Conservation (phyloP, 2,329 filamentous ascomycete genomes). For the Colletotrichum sp. region DNA sequence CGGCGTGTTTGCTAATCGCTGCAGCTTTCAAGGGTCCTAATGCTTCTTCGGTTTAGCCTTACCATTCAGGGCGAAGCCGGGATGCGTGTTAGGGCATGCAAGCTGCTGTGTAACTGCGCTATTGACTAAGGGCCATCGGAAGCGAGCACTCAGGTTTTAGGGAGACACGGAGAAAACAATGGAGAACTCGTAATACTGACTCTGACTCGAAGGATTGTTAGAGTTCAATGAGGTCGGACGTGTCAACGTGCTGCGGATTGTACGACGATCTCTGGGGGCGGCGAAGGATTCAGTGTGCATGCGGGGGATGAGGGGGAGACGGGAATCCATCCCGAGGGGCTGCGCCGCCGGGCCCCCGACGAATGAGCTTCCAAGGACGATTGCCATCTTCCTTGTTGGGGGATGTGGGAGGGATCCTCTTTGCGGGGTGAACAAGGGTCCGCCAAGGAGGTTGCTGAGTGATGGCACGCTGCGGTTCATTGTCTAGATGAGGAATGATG, state of each 20-base stretch:
- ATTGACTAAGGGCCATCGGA: background rate
- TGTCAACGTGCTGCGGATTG: background rate
- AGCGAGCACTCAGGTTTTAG: background rate
- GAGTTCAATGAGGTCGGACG: background rate
- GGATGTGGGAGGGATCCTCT: background rate
- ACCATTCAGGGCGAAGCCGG: background rate
- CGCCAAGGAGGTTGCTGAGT: constrained; percentile 7
- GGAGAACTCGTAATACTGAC: too few species aligned
- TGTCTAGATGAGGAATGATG: background rate
- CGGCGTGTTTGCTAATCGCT: background rate
- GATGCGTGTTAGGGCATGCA: background rate
- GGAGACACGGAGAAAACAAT: background rate
- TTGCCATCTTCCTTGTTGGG: background rate
- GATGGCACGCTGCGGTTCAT: background rate
- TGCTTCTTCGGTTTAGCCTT: background rate
- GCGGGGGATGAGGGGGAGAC: background rate
- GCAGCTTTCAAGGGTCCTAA: background rate
- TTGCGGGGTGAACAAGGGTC: background rate
- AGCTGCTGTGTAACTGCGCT: background rate
- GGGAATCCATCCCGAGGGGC: background rate
- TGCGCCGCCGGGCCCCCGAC: background rate
- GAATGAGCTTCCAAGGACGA: background rate
- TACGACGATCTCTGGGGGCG: background rate
- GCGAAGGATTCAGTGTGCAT: background rate
- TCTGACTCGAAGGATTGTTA: background rate